Percentiles rank a stretch among this genome's conserved stretches.
These are phyloP conservation scores for Pichiaceae sp. DNA, from an alignment of 1,139 yeast genomes.

Conservation along the genomic window DNA sequence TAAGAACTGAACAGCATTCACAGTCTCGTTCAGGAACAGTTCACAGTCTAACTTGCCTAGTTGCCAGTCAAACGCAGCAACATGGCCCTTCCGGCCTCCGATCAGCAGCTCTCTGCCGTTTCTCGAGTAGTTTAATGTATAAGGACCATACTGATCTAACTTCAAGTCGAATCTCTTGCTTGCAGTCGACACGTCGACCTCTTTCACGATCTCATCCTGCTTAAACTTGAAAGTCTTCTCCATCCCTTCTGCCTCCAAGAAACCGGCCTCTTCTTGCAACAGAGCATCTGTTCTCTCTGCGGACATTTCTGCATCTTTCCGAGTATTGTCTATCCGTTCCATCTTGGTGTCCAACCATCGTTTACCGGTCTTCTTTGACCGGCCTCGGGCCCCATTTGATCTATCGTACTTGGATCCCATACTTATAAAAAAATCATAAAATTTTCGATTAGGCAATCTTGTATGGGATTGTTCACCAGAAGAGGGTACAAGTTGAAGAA, in stretches of 20 bases:
- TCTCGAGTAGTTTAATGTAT: constrained; percentile 68
- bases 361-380: neutral
- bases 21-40: constrained; percentile 78
- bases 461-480: too few relatives aligned
- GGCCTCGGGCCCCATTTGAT: neutral
- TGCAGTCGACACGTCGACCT: constrained; percentile 74
- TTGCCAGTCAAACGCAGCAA: constrained; percentile 95
- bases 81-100: constrained; percentile 90
- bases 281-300: constrained; percentile 86
- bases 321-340: constrained; percentile 61
- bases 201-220: constrained; percentile 69
- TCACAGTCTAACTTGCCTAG: constrained; percentile 77
- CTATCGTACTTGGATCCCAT: neutral
- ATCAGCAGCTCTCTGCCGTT: constrained; percentile 81
- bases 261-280: constrained; percentile 78
- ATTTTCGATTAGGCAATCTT: neutral
- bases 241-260: constrained; percentile 86
- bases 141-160: constrained; percentile 81
- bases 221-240: constrained; percentile 82
- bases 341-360: constrained; percentile 54
- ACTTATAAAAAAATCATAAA: neutral
- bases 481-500: too few relatives aligned
- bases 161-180: constrained; percentile 69
- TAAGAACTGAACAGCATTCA: constrained; percentile 79
- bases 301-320: constrained; percentile 66